Evolutionary conservation across 2,329 filamentous ascomycete species (phyloP).

Genomic region (Atkinsonella hypoxylon): DNA sequence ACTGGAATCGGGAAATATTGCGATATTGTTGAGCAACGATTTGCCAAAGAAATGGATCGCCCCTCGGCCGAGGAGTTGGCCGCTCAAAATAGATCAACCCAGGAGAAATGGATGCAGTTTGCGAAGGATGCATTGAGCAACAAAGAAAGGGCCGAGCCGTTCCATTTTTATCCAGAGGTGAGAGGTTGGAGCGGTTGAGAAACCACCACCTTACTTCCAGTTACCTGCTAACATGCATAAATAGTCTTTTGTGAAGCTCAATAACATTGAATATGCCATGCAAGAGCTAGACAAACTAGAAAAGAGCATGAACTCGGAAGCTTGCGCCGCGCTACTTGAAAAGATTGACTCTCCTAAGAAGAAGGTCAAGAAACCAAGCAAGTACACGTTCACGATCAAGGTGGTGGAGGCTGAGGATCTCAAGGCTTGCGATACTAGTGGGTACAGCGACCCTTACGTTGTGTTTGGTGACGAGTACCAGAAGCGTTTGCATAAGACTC

Average conservation of each 20-base stretch:
- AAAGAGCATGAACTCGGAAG: constrained; percentile 80
- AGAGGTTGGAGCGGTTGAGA: constrained; percentile 14
- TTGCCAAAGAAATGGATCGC: constrained; percentile 85
- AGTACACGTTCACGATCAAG: constrained; percentile 97
- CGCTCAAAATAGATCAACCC: constrained; percentile 63
- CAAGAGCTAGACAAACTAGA: constrained; percentile 86
- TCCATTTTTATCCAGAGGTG: constrained; percentile 91
- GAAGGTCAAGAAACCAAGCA: constrained; percentile 55
- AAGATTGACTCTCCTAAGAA: constrained; percentile 60
- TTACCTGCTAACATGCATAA: constrained; percentile 16
- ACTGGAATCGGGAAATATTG: constrained; percentile 79
- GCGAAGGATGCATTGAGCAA: constrained; percentile 88
- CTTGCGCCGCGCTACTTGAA: constrained; percentile 70
- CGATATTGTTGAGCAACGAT: constrained; percentile 76
- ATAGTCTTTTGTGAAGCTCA: constrained; percentile 95
- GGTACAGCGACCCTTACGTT: constrained; percentile 90
- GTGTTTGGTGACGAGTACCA: constrained; percentile 96
- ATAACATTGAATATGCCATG: constrained; percentile 93
- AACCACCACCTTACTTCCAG: neutral
- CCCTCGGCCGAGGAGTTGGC: constrained; percentile 79
- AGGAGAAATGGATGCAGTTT: constrained; percentile 86
- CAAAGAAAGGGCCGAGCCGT: constrained; percentile 89
- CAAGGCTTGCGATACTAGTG: constrained; percentile 94
- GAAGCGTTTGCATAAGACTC: constrained; percentile 88
- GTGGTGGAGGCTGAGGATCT: constrained; percentile 96